These are phyloP conservation scores for Rostrohypoxylon terebratum DNA, from an alignment of 495 filamentous ascomycete species.

Conservation along the genomic window DNA sequence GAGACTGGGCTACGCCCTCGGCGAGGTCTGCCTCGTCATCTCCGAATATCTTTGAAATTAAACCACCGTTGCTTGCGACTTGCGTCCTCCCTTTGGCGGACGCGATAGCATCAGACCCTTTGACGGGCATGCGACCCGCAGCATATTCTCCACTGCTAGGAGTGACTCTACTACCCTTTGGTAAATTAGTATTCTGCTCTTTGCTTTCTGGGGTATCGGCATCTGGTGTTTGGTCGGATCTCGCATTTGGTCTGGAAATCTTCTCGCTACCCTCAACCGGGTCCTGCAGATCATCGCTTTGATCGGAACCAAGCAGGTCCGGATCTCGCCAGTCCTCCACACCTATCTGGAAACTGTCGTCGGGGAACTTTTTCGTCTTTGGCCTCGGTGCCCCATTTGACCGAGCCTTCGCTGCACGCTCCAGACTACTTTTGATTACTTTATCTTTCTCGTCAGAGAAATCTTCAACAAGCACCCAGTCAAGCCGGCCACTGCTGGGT, in stretches of 20 bases:
- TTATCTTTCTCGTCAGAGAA: constrained; percentile 68
- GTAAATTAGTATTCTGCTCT: constrained; percentile 51
- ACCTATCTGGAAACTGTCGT: constrained; percentile 87
- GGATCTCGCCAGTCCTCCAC: constrained; percentile 94
- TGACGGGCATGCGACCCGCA: constrained; percentile 48
- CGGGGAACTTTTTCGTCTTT: constrained; percentile 46
- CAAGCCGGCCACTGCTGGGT: constrained; percentile 83
- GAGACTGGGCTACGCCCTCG: constrained; percentile 41
- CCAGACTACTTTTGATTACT: constrained; percentile 51
- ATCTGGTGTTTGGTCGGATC: constrained; percentile 34
- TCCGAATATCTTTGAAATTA: constrained; percentile 61
- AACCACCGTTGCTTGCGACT: constrained; percentile 45
- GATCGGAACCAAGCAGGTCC: constrained; percentile 68
- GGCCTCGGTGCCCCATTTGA: constrained; percentile 39
- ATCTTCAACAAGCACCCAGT: constrained; percentile 79
- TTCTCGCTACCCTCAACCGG: constrained; percentile 29
- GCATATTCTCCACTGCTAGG: constrained; percentile 82
- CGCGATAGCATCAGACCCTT: constrained; percentile 41
- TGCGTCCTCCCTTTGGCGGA: constrained; percentile 40
- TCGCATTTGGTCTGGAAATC: constrained; percentile 36
- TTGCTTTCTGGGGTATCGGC: constrained; percentile 48
- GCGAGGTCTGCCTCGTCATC: constrained; percentile 53
- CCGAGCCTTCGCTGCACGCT: constrained; percentile 50
- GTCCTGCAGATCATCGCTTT: constrained; percentile 34
- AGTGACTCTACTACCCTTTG: constrained; percentile 77